phyloP scores from a whole-genome alignment of 306 rosid genomes.

The Lablab purpureus region DNA sequence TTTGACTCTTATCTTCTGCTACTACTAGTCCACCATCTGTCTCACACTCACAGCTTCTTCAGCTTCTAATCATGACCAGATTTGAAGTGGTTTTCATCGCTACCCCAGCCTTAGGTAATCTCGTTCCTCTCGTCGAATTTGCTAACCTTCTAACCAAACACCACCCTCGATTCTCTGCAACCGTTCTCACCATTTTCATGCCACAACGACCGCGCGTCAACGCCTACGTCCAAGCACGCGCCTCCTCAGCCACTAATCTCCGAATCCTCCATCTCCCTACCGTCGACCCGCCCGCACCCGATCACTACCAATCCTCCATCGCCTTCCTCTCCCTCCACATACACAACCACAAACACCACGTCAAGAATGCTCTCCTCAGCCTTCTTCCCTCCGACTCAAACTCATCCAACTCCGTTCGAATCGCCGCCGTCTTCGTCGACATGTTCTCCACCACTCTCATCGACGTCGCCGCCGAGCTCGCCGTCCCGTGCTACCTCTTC shows the following conservation, averaged over 20 bases:
- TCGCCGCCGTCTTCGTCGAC: conserved; percentile 61
- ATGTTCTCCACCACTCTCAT: conserved; percentile 59
- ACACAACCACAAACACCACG: conserved; percentile 48
- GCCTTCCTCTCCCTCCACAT: conserved; percentile 45
- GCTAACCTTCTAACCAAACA: conserved; percentile 59
- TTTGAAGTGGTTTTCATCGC: conserved; percentile 60
- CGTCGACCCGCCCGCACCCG: conserved; percentile 52
- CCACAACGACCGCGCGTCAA: conserved; percentile 57
- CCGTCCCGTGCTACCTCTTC: conserved; percentile 63
- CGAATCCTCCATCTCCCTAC: conserved; percentile 53
- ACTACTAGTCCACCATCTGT: too few species aligned
- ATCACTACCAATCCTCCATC: conserved; percentile 48
- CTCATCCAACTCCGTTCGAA: conserved; percentile 31
- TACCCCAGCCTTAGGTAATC: conserved; percentile 62
- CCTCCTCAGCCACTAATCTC: conserved; percentile 46
- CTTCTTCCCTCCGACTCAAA: conserved; percentile 27
- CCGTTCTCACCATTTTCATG: conserved; percentile 56
- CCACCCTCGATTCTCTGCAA: conserved; percentile 57
- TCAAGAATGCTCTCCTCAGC: conserved; percentile 42
- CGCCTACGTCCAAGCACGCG: conserved; percentile 52
- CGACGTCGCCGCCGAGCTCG: conserved; percentile 66
- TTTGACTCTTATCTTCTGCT: too few species aligned
- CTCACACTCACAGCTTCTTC: too few species aligned
- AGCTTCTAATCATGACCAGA: conserved; percentile 3
- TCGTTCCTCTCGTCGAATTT: conserved; percentile 64